Percentiles rank a stretch among this genome's conserved stretches.
Evolutionary conservation across 2,329 filamentous ascomycete genomes (phyloP).

Genomic region (Ceratocystis albifundus): DNA sequence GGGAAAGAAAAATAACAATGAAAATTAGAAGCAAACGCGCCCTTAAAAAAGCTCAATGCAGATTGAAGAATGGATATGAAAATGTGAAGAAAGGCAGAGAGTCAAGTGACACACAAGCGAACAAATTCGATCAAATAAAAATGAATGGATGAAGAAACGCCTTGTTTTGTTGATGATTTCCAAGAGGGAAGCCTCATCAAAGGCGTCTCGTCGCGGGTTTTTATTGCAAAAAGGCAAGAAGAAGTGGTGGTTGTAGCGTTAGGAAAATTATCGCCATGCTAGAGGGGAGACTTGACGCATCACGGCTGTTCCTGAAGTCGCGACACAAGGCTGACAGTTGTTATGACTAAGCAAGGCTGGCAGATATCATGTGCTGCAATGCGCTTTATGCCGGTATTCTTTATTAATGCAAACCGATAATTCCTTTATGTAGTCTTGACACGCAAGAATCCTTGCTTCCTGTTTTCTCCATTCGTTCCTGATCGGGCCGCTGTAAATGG

Average conservation of each 20-base stretch:
- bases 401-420: neutral
- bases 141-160: constrained; percentile 18
- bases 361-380: neutral
- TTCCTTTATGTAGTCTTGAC: neutral
- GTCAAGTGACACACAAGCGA: neutral
- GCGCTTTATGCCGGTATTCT: neutral
- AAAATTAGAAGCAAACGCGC: constrained; percentile 17
- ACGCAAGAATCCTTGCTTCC: neutral
- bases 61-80: constrained; percentile 14
- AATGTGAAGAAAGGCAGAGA: neutral
- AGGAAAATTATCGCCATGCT: constrained; percentile 6
- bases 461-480: neutral
- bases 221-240: constrained; percentile 6
- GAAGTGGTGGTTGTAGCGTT: neutral
- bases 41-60: constrained; percentile 13
- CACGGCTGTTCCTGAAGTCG: constrained; percentile 1
- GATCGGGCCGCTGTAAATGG: neutral
- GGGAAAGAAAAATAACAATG: neutral
- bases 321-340: constrained; percentile 19
- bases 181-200: neutral
- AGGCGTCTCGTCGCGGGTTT: constrained; percentile 16
- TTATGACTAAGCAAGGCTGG: constrained; percentile 22
- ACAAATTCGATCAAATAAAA: constrained; percentile 14
- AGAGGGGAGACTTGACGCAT: constrained; percentile 2
- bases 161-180: constrained; percentile 5